Evolutionary conservation across 371 early-diverging fungal species (phyloP).

Genomic region (Mortierella sp.): DNA sequence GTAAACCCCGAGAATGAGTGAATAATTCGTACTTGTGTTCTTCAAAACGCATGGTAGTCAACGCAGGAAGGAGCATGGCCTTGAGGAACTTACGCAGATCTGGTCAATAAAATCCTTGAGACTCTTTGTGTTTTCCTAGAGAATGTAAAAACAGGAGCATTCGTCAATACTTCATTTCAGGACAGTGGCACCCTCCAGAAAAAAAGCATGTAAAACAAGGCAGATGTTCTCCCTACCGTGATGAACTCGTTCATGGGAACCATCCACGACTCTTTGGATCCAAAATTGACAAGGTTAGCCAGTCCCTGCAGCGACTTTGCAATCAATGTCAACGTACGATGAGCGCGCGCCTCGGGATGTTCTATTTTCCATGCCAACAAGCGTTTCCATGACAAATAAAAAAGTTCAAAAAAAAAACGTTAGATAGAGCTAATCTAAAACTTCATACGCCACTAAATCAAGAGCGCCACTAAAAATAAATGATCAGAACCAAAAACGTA

Average conservation of each 20-base stretch:
- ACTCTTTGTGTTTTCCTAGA: conserved; percentile 60
- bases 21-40: too few relatives aligned
- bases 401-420: neutral
- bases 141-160: neutral
- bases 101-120: conserved; percentile 65
- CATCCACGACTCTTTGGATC: conserved; percentile 87
- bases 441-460: neutral
- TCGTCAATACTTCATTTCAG: neutral
- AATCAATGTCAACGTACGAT: conserved; percentile 80
- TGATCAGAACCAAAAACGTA: conserved; percentile 15
- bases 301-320: conserved; percentile 88
- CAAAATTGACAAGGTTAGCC: conserved; percentile 82
- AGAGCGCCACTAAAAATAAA: neutral
- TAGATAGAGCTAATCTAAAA: neutral
- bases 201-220: neutral
- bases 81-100: conserved; percentile 54
- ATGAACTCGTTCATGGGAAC: conserved; percentile 73
- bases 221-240: conserved; percentile 48
- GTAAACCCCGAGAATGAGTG: neutral
- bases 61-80: neutral
- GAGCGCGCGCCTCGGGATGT: conserved; percentile 73
- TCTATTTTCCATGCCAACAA: too few relatives aligned
- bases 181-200: neutral
- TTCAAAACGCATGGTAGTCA: too few relatives aligned
- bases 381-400: too few relatives aligned